A percentile compares a stretch with the other conserved stretches of the same genome.
Evolutionary conservation across 2,329 filamentous ascomycete species (phyloP).

Genomic region (Ophiostoma novo-ulmi): DNA sequence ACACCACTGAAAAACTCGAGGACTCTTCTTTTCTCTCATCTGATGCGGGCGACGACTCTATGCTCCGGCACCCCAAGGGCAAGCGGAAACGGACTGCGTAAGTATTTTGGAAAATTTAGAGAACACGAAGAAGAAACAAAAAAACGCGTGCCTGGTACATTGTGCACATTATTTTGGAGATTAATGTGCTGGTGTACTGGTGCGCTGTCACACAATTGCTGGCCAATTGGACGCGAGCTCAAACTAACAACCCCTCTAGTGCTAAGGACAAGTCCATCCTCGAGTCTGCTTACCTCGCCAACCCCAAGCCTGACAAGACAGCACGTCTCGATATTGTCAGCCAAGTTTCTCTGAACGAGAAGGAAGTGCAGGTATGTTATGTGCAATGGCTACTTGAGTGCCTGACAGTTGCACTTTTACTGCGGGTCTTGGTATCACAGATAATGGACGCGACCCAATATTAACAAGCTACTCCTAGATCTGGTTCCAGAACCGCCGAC

Average conservation of each 20-base stretch:
- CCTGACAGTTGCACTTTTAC: background rate
- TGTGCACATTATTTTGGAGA: background rate
- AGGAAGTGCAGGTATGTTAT: slow-evolving; percentile 82
- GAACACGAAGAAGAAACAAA: background rate
- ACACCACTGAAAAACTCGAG: slow-evolving; percentile 22
- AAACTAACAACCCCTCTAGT: slow-evolving; percentile 42
- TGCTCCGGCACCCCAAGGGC: slow-evolving; percentile 48
- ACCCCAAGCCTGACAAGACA: slow-evolving; percentile 87
- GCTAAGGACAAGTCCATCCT: slow-evolving; percentile 84
- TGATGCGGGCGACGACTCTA: slow-evolving; percentile 23
- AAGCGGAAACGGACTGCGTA: slow-evolving; percentile 62
- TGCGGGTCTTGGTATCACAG: background rate
- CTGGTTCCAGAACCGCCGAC: slow-evolving; percentile 89
- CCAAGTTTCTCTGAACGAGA: slow-evolving; percentile 84
- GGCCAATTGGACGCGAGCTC: background rate
- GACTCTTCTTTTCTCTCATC: slow-evolving; percentile 25
- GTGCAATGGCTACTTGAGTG: background rate
- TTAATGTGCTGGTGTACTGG: background rate
- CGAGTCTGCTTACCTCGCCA: slow-evolving; percentile 76
- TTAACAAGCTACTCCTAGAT: slow-evolving; percentile 53
- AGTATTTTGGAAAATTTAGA: slow-evolving; percentile 31
- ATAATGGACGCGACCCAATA: background rate
- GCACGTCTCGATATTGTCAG: slow-evolving; percentile 78
- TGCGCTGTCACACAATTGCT: background rate
- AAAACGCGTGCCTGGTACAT: slow-evolving; percentile 15